Evolutionary conservation across 2,329 filamentous ascomycete species (phyloP).

Genomic region (Alternaria sp.): DNA sequence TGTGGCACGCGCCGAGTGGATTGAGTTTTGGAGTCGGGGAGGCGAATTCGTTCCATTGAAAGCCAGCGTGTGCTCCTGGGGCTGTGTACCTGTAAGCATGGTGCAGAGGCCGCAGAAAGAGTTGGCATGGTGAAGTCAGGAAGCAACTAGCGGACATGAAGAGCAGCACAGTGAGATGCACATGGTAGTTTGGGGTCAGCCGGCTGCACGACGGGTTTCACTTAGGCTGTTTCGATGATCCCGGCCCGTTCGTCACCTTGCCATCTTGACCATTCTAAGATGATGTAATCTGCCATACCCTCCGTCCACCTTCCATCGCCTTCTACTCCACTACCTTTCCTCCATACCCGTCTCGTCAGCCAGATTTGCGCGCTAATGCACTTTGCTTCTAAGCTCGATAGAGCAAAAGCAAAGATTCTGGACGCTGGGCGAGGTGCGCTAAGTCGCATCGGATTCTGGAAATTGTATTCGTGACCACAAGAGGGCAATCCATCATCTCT

Average conservation of each 20-base stretch:
- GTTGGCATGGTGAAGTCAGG: slow-evolving; percentile 12
- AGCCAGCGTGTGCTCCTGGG: slow-evolving; percentile 44
- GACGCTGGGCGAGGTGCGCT: not conserved
- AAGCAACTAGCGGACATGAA: not conserved
- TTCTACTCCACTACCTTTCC: no score
- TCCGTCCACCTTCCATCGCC: no score
- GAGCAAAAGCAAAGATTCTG: not conserved
- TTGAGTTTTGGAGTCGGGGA: slow-evolving; percentile 39
- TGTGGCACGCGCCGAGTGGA: slow-evolving; percentile 42
- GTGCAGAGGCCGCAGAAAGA: slow-evolving; percentile 19
- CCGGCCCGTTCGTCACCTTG: no score
- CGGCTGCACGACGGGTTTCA: not conserved
- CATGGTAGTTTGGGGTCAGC: not conserved
- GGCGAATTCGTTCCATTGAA: slow-evolving; percentile 31
- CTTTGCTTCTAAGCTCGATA: not conserved
- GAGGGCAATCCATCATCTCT: slow-evolving; percentile 2
- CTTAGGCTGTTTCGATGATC: no score
- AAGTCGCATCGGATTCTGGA: not conserved
- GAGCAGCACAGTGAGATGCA: not conserved
- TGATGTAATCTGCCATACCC: no score
- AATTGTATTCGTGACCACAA: slow-evolving; percentile 1
- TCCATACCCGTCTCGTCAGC: no score
- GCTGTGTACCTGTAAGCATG: slow-evolving; percentile 39
- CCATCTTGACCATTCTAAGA: no score
- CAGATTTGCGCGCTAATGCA: not conserved